Evolutionary conservation across 2,329 filamentous ascomycete genomes (phyloP).

Genomic region (Tolypocladium inflatum): DNA sequence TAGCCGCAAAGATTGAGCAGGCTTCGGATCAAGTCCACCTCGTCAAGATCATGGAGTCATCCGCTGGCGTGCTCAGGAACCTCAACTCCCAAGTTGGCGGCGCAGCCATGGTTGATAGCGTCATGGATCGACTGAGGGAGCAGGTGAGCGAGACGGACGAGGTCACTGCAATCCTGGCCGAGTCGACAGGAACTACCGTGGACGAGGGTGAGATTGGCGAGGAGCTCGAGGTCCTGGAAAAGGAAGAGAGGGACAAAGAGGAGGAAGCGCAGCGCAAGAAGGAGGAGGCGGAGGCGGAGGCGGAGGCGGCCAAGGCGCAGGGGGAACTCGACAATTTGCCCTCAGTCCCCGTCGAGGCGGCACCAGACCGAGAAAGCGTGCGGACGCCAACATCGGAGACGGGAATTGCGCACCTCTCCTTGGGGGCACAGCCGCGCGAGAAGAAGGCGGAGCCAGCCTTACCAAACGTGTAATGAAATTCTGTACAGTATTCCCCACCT

Average conservation of each 20-base stretch:
- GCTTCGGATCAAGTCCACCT: slow-evolving; percentile 78
- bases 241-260: slow-evolving; percentile 44
- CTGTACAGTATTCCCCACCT: neutral
- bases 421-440: slow-evolving; percentile 5
- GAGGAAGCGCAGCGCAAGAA: slow-evolving; percentile 35
- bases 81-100: slow-evolving; percentile 75
- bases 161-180: slow-evolving; percentile 66
- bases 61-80: slow-evolving; percentile 58
- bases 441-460: neutral
- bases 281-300: slow-evolving; percentile 28
- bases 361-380: slow-evolving; percentile 20
- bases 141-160: slow-evolving; percentile 80
- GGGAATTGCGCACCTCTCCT: slow-evolving; percentile 22
- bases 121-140: slow-evolving; percentile 66
- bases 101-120: slow-evolving; percentile 61
- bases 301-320: slow-evolving; percentile 40
- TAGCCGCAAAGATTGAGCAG: slow-evolving; percentile 75
- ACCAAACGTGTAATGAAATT: neutral
- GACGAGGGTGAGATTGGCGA: slow-evolving; percentile 83
- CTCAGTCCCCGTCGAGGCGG: slow-evolving; percentile 23
- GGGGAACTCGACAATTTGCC: slow-evolving; percentile 43
- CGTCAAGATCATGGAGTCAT: slow-evolving; percentile 72
- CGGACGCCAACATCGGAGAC: slow-evolving; percentile 26
- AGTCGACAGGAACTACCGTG: slow-evolving; percentile 42
- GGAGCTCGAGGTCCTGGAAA: slow-evolving; percentile 70